phyloP scores from a whole-genome alignment of 2,329 filamentous ascomycete species.

The Diplodia intermedia region DNA sequence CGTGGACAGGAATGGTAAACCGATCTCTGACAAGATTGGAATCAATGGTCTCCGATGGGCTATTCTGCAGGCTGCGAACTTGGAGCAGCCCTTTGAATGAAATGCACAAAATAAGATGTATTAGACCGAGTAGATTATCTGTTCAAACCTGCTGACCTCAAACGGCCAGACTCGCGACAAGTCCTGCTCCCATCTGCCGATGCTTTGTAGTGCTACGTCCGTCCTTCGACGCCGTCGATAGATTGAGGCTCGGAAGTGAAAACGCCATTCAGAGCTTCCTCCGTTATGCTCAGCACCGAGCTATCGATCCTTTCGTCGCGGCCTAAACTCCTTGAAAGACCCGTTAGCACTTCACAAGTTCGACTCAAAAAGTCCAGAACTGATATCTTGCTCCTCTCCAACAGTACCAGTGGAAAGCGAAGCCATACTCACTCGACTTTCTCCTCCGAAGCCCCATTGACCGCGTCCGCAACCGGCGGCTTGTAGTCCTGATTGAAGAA shows the following conservation, averaged over 20 bases:
- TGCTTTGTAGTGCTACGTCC: background rate
- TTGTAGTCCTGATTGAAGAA: constrained; percentile 13
- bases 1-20: too few relatives aligned
- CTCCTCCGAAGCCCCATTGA: background rate
- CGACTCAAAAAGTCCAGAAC: background rate
- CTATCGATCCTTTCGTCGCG: too few relatives aligned
- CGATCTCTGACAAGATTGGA: constrained; percentile 52
- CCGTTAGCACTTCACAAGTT: too few relatives aligned
- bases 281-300: too few relatives aligned
- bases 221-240: background rate
- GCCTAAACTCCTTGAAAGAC: too few relatives aligned
- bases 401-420: background rate
- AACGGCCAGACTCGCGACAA: background rate
- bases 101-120: background rate
- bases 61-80: constrained; percentile 66
- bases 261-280: background rate
- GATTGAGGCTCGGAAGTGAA: background rate
- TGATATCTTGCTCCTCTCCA: background rate
- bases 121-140: background rate
- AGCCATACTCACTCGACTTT: background rate
- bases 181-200: background rate
- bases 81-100: constrained; percentile 49
- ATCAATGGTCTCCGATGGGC: constrained; percentile 69
- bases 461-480: background rate
- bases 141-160: background rate